These are phyloP conservation scores for Solanum okadae DNA, from an alignment of 257 asterid genomes.

Conservation along the genomic window DNA sequence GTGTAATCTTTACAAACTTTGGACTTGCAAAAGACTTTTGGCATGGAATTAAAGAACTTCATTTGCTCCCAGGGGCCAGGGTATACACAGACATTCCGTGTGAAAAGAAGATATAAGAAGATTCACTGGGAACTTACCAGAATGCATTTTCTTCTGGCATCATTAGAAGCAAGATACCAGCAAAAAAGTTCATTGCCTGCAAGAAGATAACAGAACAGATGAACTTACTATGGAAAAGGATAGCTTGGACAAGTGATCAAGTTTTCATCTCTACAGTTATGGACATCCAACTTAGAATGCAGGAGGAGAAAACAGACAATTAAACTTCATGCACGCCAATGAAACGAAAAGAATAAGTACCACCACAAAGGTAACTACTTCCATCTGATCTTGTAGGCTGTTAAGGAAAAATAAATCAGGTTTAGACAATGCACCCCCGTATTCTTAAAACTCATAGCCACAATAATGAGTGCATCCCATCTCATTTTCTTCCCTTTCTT, in stretches of 20 bases:
- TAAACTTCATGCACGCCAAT: not conserved
- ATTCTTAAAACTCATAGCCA: not conserved
- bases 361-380: not conserved
- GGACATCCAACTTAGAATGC: not conserved
- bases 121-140: slow-evolving; percentile 53
- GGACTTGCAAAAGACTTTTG: not conserved
- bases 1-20: not conserved
- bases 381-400: not conserved
- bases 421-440: not conserved
- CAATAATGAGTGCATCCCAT: not conserved
- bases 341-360: not conserved
- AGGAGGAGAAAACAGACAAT: not conserved
- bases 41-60: not conserved
- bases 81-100: not conserved
- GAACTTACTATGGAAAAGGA: not conserved
- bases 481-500: not conserved
- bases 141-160: slow-evolving; percentile 98
- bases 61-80: not conserved
- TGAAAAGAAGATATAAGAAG: not conserved
- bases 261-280: not conserved
- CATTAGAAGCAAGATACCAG: slow-evolving; percentile 86
- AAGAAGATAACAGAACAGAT: slow-evolving; percentile 4
- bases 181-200: slow-evolving; percentile 96
- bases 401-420: not conserved
- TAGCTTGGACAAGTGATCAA: not conserved